Evolutionary conservation across 192 early-diverging fungal species (phyloP), one percentile per base, ranked within the genome.

Genomic region (Bifiguratus adelaidae): DNA sequence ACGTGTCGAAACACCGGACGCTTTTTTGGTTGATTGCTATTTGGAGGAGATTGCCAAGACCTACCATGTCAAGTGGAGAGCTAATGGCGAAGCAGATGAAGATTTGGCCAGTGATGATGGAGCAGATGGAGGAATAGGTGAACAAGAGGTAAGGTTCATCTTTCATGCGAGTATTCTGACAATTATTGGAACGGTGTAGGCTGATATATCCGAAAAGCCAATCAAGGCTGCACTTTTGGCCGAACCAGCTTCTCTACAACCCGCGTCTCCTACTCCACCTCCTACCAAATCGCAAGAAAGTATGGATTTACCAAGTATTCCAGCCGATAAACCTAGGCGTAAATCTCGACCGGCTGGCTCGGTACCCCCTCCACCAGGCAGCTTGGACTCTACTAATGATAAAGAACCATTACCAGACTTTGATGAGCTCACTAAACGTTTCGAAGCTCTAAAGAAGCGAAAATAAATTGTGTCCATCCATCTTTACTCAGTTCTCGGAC

Each of bases 31-130:
- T 15, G 72, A 80, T 28, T 65, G 85, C 48, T 97, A 97, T 53
- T 57, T 97, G 29, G 85, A 84, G 47, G 85, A 89, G 49, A 94
- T 97, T 55, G 90, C 94, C 23, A 80, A 70, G 33, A 67, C 82
- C 0, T 92, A 86, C 50, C 77, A 80, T 40, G 77, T 94, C 2
- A 44, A 60, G 7, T 97, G 84, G 82, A 68, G 67, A 4, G 63
- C 78, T 0, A 57, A 74, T 23, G 62, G 60, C 23, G 63, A 71
- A 3, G 51, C 56, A 19, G 62, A 73, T 22, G 42, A 61, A 43
- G 46, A 37, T n/a, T n/a, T n/a, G n/a, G n/a, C n/a, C 5, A 51
- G 37, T 16, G 50, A 60, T 28, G 59, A 47, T 6, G 41, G 42
- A 21, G 48, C 55, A 20, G 30, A 48, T 23, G 63, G 56, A 20